A percentile compares a stretch with the other conserved stretches of the same genome.
These are phyloP conservation scores for Phytophthora syringae DNA, from an alignment of 352 stramenopile genomes.

Conservation along the genomic window DNA sequence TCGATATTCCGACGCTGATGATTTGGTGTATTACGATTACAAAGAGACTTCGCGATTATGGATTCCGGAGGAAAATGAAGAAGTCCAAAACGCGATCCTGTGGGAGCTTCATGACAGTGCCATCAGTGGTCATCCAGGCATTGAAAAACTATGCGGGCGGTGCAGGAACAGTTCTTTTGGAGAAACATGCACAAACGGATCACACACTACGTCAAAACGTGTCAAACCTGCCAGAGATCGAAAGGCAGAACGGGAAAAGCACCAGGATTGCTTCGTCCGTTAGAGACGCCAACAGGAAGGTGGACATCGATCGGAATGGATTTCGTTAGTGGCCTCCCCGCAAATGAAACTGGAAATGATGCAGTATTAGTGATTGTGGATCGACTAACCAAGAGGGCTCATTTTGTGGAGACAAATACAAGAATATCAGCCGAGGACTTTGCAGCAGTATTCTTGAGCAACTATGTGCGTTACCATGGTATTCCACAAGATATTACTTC, in stretches of 20 bases:
- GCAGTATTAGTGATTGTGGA: slow-evolving; percentile 12
- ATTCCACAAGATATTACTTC: slow-evolving; percentile 8
- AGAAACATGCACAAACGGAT: slow-evolving; percentile 7
- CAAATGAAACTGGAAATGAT: background rate
- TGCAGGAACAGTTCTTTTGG: slow-evolving; percentile 12
- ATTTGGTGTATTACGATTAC: slow-evolving; percentile 10
- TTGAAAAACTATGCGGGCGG: background rate
- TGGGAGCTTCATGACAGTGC: slow-evolving; percentile 13
- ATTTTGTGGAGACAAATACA: slow-evolving; percentile 8
- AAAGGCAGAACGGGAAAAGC: slow-evolving; percentile 12
- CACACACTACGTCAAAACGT: slow-evolving; percentile 9
- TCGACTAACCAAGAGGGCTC: slow-evolving; percentile 9
- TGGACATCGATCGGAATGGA: slow-evolving; percentile 18
- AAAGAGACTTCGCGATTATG: slow-evolving; percentile 5
- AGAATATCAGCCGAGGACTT: slow-evolving; percentile 1
- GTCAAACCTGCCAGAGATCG: slow-evolving; percentile 1
- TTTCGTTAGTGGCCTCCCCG: slow-evolving; percentile 9
- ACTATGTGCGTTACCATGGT: slow-evolving; percentile 14
- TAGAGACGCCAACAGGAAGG: background rate
- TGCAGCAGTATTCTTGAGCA: background rate
- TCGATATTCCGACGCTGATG: slow-evolving; percentile 7
- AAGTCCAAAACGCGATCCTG: slow-evolving; percentile 25
- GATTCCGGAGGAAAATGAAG: background rate
- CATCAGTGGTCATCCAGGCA: slow-evolving; percentile 13
- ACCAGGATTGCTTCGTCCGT: background rate